Evolutionary conservation across 805 yeast genomes (phyloP), one percentile per base, ranked within the genome.

Genomic region (Kregervanrija delftensis): DNA sequence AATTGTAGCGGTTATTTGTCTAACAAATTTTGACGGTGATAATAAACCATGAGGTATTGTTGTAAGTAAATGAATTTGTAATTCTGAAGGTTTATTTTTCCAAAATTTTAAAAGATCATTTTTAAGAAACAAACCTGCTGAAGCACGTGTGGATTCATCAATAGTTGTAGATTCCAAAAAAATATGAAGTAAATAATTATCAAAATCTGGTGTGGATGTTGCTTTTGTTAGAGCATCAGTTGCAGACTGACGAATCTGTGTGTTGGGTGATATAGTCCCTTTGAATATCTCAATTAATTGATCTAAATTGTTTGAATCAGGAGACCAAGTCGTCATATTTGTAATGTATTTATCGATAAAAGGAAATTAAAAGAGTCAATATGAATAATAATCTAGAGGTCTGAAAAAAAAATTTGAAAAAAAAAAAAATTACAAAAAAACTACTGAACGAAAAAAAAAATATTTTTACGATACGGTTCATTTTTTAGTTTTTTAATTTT

Each of bases 1-100:
- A 41, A 89, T 96, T 57, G 83, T 89, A 35, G 97, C 96, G 5
- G 96, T 83, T 48, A 91, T 86, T 58, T 86, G 88, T 49, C 96
- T 75, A 30, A 91, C 85, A 52, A 86, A 67, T n/a, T 67, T 61
- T 43, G 76, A 75, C 1, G 65, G 53, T 48, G 75, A 83, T 31
- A 74, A 55, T 37, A 88, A 68, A 2, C 87, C 72, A 54, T 63
- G 62, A 49, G 69, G 56, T 8, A 71, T 58, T 37, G 69, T 66
- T 13, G 58, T 50, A 34, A 71, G 53, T 8, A 68, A 53, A 42
- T 67, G 65, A 4, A 60, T 49, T 43, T 65, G 66, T 32, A 66
- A 46, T 14, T 57, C 64, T 33, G 40, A 55, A 47, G 55, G 53
- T 44, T 57, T 60, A 30, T 42, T 51, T n/a, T 55, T 53, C 47